These are phyloP conservation scores for Claviceps digitariae DNA, from an alignment of 2,329 filamentous ascomycete species.

Conservation along the genomic window DNA sequence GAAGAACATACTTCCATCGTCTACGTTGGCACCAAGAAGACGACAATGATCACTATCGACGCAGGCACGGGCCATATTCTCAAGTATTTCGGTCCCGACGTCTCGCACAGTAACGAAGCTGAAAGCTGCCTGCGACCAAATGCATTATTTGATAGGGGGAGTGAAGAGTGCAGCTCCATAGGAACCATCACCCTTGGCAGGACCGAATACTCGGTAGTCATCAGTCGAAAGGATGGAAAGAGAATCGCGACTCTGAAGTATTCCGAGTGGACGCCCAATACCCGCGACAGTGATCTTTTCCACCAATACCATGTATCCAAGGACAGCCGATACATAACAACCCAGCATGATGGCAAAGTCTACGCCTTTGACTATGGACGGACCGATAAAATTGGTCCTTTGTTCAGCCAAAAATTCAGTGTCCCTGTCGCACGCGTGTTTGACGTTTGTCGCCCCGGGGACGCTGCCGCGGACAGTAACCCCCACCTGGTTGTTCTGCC, in stretches of 20 bases:
- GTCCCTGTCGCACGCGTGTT: conserved; percentile 80
- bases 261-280: conserved; percentile 91
- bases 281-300: conserved; percentile 74
- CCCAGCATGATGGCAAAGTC: conserved; percentile 70
- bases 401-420: conserved; percentile 56
- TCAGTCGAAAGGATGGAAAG: conserved; percentile 61
- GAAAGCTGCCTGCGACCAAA: conserved; percentile 64
- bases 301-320: conserved; percentile 68
- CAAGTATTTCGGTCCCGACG: conserved; percentile 69
- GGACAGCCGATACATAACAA: conserved; percentile 82
- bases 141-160: conserved; percentile 50
- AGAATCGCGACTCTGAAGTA: conserved; percentile 83
- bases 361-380: conserved; percentile 63
- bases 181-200: conserved; percentile 74
- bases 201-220: conserved; percentile 80
- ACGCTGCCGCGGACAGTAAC: conserved; percentile 47
- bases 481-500: conserved; percentile 73
- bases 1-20: conserved; percentile 58
- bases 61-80: conserved; percentile 71
- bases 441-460: conserved; percentile 65
- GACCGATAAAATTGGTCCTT: conserved; percentile 33
- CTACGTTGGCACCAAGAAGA: conserved; percentile 86
- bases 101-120: conserved; percentile 52
- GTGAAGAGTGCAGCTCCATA: conserved; percentile 63
- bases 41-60: conserved; percentile 77